phyloP scores from a whole-genome alignment of 352 stramenopile species.

The Pythium chondricola region DNA sequence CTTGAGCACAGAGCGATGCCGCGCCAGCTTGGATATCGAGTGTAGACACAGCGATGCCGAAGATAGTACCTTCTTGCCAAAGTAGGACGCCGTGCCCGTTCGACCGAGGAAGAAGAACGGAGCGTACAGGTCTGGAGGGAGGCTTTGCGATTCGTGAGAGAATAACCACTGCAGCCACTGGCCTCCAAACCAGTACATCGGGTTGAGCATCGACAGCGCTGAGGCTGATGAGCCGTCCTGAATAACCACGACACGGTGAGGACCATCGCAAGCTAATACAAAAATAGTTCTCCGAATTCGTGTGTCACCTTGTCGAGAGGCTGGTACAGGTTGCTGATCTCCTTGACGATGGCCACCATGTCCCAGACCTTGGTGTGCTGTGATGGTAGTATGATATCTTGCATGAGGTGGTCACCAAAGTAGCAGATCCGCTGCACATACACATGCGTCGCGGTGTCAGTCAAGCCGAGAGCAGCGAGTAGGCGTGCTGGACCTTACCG shows the following conservation, averaged over 20 bases:
- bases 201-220: too few species aligned
- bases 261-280: not conserved
- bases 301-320: constrained; percentile 20
- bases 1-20: constrained; percentile 26
- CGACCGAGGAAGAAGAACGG: constrained; percentile 51
- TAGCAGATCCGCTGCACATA: constrained; percentile 35
- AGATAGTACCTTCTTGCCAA: constrained; percentile 37
- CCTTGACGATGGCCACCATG: constrained; percentile 38
- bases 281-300: too few species aligned
- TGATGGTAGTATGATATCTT: constrained; percentile 32
- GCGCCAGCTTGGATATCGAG: constrained; percentile 32
- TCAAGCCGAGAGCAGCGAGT: not conserved
- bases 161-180: constrained; percentile 16
- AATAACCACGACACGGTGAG: too few species aligned
- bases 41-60: constrained; percentile 32
- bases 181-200: too few species aligned
- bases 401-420: constrained; percentile 45
- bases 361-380: constrained; percentile 34
- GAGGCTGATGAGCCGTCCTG: too few species aligned
- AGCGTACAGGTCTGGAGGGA: constrained; percentile 24
- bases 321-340: constrained; percentile 36
- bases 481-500: not conserved
- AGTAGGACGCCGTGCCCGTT: constrained; percentile 31
- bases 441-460: not conserved
- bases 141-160: constrained; percentile 11